These are phyloP conservation scores for Flaveria bidentis DNA, from an alignment of 129 eudicot species.

Conservation along the genomic window DNA sequence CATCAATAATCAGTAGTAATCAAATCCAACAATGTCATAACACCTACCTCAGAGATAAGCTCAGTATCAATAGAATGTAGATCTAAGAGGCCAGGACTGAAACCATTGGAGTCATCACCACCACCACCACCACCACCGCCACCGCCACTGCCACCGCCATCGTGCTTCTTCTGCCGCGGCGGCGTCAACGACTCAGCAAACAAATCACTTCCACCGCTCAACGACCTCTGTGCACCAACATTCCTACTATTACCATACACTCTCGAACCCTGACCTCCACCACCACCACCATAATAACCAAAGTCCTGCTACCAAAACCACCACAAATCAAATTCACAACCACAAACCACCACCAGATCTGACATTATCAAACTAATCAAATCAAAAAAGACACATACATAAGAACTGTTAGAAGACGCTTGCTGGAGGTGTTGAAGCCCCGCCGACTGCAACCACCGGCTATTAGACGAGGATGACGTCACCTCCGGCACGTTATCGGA, in stretches of 20 bases:
- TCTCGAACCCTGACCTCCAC: conserved; percentile 64
- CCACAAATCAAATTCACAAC: conserved; percentile 21
- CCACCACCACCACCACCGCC: conserved; percentile 43
- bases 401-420: conserved; percentile 48
- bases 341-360: conserved; percentile 39
- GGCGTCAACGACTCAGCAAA: conserved; percentile 81
- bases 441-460: conserved; percentile 89
- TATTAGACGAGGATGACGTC: conserved; percentile 58
- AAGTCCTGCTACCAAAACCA: conserved; percentile 52
- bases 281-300: conserved; percentile 78
- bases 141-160: conserved; percentile 48
- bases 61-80: conserved; percentile 93
- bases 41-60: conserved; percentile 75
- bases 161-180: conserved; percentile 54
- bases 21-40: not conserved
- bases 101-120: conserved; percentile 55
- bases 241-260: conserved; percentile 50
- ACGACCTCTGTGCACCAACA: conserved; percentile 49
- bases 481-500: conserved; percentile 73
- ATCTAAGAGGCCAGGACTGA: conserved; percentile 95
- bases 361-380: not conserved
- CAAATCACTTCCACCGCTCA: conserved; percentile 65
- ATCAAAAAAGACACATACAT: conserved; percentile 38
- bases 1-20: not conserved
- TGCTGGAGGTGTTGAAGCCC: conserved; percentile 89